Conservation (phyloP, 2,329 filamentous ascomycete species). For the Rosellinia necatrix region DNA sequence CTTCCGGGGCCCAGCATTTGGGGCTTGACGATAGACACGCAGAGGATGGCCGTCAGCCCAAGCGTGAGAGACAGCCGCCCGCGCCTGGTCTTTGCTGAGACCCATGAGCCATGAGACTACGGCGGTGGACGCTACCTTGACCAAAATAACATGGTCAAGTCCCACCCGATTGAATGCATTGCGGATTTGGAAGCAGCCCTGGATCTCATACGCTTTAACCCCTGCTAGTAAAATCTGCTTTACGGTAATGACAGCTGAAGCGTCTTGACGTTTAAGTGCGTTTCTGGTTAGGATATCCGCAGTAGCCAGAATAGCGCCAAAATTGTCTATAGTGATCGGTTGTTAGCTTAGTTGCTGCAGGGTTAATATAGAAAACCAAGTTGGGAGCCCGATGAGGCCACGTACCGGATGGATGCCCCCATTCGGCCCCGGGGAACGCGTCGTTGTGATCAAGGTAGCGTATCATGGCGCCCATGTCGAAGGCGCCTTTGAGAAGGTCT, state of each 20-base stretch:
- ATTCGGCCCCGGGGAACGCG: slow-evolving; percentile 46
- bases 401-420: slow-evolving; percentile 46
- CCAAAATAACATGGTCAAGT: slow-evolving; percentile 48
- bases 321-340: neutral
- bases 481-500: slow-evolving; percentile 46
- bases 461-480: slow-evolving; percentile 45
- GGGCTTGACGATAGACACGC: slow-evolving; percentile 41
- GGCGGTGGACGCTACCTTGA: slow-evolving; percentile 47
- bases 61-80: slow-evolving; percentile 44
- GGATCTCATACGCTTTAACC: slow-evolving; percentile 50
- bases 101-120: slow-evolving; percentile 45
- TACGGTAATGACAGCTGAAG: slow-evolving; percentile 36
- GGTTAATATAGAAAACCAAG: neutral
- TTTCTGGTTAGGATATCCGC: neutral
- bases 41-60: slow-evolving; percentile 46
- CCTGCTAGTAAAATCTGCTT: slow-evolving; percentile 18
- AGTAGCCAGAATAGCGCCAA: neutral
- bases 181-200: slow-evolving; percentile 41
- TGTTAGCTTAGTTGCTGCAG: neutral
- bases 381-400: neutral
- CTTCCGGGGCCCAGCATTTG: slow-evolving; percentile 46
- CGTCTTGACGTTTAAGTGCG: neutral
- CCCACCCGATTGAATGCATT: slow-evolving; percentile 44
- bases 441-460: slow-evolving; percentile 50
- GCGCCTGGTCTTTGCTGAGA: slow-evolving; percentile 40